Conservation (phyloP, 495 filamentous ascomycete genomes). For the Penicillium arizonense region DNA sequence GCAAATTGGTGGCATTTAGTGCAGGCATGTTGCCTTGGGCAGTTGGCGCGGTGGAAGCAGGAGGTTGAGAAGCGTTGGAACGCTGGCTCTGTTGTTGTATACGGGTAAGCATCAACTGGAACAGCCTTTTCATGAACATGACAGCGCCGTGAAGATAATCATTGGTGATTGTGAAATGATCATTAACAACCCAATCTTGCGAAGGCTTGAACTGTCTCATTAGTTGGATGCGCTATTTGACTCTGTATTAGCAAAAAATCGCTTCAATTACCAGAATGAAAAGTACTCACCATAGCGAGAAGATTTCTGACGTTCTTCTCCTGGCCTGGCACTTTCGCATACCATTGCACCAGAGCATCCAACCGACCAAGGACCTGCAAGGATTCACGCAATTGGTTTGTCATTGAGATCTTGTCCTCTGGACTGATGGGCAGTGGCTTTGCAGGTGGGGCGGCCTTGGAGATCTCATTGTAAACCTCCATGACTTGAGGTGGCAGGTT, state of each 20-base stretch:
- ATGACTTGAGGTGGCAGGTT: constrained; percentile 36
- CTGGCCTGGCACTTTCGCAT: constrained; percentile 35
- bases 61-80: constrained; percentile 22
- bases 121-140: constrained; percentile 44
- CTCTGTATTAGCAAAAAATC: constrained; percentile 20
- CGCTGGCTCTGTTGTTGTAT: constrained; percentile 38
- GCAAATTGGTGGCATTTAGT: constrained; percentile 65
- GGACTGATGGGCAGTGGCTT: constrained; percentile 34
- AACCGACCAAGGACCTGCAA: constrained; percentile 40
- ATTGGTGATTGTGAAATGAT: constrained; percentile 56
- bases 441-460: constrained; percentile 28
- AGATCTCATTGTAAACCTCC: constrained; percentile 40
- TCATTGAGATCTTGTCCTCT: constrained; percentile 46
- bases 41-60: constrained; percentile 20
- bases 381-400: constrained; percentile 42
- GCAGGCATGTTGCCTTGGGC: constrained; percentile 41
- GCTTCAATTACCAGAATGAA: background rate
- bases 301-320: constrained; percentile 44
- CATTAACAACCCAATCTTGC: constrained; percentile 49
- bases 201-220: constrained; percentile 57
- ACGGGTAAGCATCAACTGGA: constrained; percentile 39
- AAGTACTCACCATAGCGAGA: constrained; percentile 39
- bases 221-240: constrained; percentile 52
- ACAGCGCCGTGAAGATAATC: constrained; percentile 53
- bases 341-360: constrained; percentile 42